Conservation (phyloP, 73 alveolate genomes). For the Loxodes magnus region DNA sequence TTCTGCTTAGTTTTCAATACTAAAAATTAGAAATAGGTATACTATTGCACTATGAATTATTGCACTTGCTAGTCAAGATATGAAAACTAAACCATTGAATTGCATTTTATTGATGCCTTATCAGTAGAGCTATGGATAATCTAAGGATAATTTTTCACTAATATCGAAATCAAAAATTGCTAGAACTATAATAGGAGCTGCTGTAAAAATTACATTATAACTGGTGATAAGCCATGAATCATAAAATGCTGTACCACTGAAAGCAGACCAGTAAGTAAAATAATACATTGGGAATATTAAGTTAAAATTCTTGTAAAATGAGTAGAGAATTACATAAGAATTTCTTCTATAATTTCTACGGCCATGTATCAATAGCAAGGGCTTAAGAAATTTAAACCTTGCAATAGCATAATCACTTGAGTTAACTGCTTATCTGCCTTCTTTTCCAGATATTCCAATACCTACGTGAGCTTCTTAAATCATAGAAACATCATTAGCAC, state of each 20-base stretch:
- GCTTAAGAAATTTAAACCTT: slow-evolving; percentile 59
- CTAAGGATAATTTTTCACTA: neutral
- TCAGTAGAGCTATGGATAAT: neutral
- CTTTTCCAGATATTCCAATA: slow-evolving; percentile 24
- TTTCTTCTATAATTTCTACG: slow-evolving; percentile 77
- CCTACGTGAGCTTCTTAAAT: slow-evolving; percentile 17
- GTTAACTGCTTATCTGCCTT: slow-evolving; percentile 69
- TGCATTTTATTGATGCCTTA: neutral
- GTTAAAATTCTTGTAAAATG: slow-evolving; percentile 67
- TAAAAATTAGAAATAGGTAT: neutral
- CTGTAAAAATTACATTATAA: slow-evolving; percentile 79
- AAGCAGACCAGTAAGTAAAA: slow-evolving; percentile 65
- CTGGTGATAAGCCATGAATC: slow-evolving; percentile 72
- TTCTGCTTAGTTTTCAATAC: neutral
- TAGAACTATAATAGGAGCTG: slow-evolving; percentile 67
- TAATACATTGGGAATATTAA: slow-evolving; percentile 52
- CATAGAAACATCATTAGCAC: slow-evolving; percentile 71
- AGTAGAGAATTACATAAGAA: slow-evolving; percentile 47
- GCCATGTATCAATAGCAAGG: slow-evolving; percentile 84
- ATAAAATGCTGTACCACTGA: slow-evolving; percentile 72
- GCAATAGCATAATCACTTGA: slow-evolving; percentile 72
- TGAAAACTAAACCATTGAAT: neutral
- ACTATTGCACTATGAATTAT: neutral
- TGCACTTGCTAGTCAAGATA: neutral
- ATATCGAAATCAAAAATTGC: slow-evolving; percentile 63